A percentile compares a stretch with the other conserved stretches of the same genome.
Evolutionary conservation across 2,329 filamentous ascomycete species (phyloP).

Genomic region (Neopestalotiopsis rosae): DNA sequence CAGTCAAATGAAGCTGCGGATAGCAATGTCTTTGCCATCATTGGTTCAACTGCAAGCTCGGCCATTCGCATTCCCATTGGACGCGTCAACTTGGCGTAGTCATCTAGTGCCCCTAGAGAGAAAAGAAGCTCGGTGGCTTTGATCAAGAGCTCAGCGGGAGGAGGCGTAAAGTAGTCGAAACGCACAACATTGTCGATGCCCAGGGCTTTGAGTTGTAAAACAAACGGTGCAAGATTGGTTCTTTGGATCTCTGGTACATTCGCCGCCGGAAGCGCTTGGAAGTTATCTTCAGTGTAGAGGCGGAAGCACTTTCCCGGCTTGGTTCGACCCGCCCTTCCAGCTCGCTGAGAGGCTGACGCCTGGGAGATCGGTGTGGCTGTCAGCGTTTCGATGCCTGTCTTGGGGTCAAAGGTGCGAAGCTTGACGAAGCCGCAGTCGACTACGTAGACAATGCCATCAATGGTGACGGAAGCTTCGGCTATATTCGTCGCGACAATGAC

Average conservation of each 20-base stretch:
- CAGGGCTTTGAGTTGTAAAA: constrained; percentile 91
- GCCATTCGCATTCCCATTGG: constrained; percentile 92
- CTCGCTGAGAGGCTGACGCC: constrained; percentile 89
- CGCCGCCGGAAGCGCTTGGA: constrained; percentile 67
- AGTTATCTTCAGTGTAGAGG: constrained; percentile 82
- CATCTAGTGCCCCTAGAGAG: constrained; percentile 84
- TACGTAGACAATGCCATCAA: constrained; percentile 89
- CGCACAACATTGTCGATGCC: constrained; percentile 93
- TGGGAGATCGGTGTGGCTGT: constrained; percentile 84
- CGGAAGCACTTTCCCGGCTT: constrained; percentile 93
- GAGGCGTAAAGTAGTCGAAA: constrained; percentile 87
- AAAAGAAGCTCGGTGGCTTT: constrained; percentile 89
- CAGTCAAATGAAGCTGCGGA: constrained; percentile 77
- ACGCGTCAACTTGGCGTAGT: constrained; percentile 87
- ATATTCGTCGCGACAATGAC: constrained; percentile 96
- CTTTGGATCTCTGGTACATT: constrained; percentile 92
- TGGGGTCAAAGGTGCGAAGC: constrained; percentile 82
- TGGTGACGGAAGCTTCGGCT: constrained; percentile 93
- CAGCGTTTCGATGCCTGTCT: constrained; percentile 85
- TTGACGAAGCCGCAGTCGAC: constrained; percentile 93
- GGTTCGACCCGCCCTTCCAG: constrained; percentile 88
- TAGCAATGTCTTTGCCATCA: constrained; percentile 91
- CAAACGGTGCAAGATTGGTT: constrained; percentile 84
- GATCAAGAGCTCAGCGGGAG: constrained; percentile 82
- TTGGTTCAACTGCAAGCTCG: constrained; percentile 89